Conservation (phyloP, 345 rosid genomes). For the Cardiospermum halicacabum region DNA sequence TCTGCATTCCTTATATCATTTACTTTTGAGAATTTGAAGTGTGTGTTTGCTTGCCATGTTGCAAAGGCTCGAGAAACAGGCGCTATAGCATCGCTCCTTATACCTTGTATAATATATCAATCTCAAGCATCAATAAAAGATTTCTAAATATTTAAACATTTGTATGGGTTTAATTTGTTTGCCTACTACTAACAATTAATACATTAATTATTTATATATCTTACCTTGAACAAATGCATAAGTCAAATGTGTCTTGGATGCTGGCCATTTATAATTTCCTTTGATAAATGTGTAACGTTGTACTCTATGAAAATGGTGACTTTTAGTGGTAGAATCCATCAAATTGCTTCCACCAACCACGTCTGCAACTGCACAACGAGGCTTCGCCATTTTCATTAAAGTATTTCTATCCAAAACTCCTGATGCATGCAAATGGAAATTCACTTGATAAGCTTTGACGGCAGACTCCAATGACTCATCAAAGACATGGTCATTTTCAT, state of each 20-base stretch:
- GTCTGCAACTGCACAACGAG: constrained; percentile 24
- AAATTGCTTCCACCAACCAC: constrained; percentile 24
- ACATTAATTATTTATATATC: no score
- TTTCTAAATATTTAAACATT: no score
- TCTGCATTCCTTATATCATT: neutral
- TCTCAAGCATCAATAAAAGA: no score
- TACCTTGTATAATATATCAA: no score
- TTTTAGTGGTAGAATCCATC: constrained; percentile 10
- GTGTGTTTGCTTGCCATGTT: neutral
- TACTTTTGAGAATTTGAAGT: neutral
- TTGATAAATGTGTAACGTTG: constrained; percentile 8
- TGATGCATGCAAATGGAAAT: constrained; percentile 14
- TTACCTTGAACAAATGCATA: constrained; percentile 15
- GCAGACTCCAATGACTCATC: constrained; percentile 23
- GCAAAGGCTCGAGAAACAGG: neutral
- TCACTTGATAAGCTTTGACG: constrained; percentile 6
- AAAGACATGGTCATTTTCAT: constrained; percentile 22
- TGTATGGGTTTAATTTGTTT: no score
- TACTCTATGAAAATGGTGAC: constrained; percentile 10
- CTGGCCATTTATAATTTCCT: constrained; percentile 28
- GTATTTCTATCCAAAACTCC: constrained; percentile 28
- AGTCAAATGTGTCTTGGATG: constrained; percentile 21
- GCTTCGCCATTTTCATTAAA: constrained; percentile 6
- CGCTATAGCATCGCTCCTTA: neutral
- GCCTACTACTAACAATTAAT: no score